Conservation (phyloP, 805 yeast species). For the Sugiyamaella qingdaonensis region DNA sequence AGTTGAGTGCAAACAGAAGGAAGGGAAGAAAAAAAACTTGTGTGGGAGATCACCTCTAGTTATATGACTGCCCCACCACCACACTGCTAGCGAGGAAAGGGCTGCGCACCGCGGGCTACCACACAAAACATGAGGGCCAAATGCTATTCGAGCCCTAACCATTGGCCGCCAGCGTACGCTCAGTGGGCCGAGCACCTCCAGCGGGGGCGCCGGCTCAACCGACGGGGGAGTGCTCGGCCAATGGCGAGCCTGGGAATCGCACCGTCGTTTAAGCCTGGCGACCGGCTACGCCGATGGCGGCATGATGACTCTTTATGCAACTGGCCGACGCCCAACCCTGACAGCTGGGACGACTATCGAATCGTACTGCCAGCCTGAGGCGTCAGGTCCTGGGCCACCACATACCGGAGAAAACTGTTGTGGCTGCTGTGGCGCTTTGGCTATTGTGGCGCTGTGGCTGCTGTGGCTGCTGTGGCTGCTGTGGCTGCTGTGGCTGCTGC, state of each 20-base stretch:
- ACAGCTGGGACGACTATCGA: no score
- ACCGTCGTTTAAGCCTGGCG: neutral
- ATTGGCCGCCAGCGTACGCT: neutral
- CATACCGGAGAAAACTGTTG: no score
- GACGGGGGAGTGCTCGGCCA: conserved; percentile 1
- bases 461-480: no score
- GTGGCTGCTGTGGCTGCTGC: no score
- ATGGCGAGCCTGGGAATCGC: neutral
- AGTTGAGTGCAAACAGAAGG: conserved; percentile 1
- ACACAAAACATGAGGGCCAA: neutral
- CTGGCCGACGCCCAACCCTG: neutral
- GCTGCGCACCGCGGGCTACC: neutral
- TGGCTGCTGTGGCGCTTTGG: no score
- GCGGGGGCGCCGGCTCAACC: conserved; percentile 1
- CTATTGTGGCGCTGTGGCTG: no score
- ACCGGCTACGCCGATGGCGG: neutral
- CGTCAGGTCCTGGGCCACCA: no score
- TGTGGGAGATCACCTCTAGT: neutral
- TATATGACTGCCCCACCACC: neutral
- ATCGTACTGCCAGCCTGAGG: no score
- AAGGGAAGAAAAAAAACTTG: neutral
- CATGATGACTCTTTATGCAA: conserved; percentile 4
- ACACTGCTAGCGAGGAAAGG: neutral
- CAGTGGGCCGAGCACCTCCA: no score
- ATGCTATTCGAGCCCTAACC: neutral